These are phyloP conservation scores for Arachis stenosperma DNA, from an alignment of 306 rosid genomes.

Conservation along the genomic window DNA sequence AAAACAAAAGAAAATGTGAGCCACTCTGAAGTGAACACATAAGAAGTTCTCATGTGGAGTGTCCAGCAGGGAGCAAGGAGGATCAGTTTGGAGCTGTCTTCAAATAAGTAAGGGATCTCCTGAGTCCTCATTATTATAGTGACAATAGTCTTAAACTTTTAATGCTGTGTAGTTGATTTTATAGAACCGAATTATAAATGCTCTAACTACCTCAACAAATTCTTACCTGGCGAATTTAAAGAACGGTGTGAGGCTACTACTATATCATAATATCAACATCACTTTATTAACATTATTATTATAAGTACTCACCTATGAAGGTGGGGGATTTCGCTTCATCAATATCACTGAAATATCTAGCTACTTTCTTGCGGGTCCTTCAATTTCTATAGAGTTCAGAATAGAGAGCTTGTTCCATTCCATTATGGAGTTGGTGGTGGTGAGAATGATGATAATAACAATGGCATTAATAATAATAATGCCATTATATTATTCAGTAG, in stretches of 20 bases:
- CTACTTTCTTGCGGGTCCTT: background rate
- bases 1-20: background rate
- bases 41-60: background rate
- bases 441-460: conserved; percentile 1
- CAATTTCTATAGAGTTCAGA: too few relatives aligned
- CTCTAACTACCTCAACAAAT: conserved; percentile 21
- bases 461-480: conserved; percentile 31
- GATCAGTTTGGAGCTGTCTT: background rate
- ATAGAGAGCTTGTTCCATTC: background rate
- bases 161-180: conserved; percentile 30
- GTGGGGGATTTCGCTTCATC: background rate
- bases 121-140: too few relatives aligned
- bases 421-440: background rate
- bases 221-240: conserved; percentile 30
- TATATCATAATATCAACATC: background rate
- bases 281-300: background rate
- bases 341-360: background rate
- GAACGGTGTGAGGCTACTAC: background rate
- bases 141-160: conserved; percentile 29
- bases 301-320: background rate
- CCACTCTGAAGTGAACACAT: background rate
- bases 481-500: conserved; percentile 41
- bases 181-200: conserved; percentile 20
- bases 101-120: too few relatives aligned
- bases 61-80: background rate